Base-by-base conservation (phyloP, 2,329 filamentous ascomycete genomes). In the Ascosphaera apis region DNA sequence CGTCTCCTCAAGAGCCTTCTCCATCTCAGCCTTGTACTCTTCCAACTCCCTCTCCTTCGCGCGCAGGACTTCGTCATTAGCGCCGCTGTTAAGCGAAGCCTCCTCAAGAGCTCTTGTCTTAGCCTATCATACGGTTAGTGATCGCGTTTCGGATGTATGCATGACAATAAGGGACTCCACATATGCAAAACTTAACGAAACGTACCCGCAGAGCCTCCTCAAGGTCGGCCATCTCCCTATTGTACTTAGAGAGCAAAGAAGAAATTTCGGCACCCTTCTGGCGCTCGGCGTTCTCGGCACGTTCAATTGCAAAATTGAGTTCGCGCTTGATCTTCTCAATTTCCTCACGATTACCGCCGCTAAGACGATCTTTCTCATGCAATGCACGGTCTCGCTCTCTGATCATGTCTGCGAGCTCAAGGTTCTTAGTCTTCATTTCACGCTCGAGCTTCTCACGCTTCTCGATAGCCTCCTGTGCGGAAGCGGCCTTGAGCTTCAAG, bases 401-500 rank as follows among this genome's bases (percentile, higher is more conserved):
- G 44, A 98, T 98, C 88, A 98, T 95, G 53, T 95, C 83, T 21
- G 88, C 88, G 41, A 98, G 61, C 55, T 98, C 88, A n/a, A 98
- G 63, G 52, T 98, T 98, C 69, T 98, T 98, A 19, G 86, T 93
- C 69, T 98, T 98, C 53, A 98, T 78, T 59, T 98, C 88, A 23
- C 86, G 77, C 60, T 95, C 83, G 36, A 98, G 67, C 62, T 91
- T 92, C 61, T 98, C 88, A 6, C 86, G 76, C 46, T 71, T 75
- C 39, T 95, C 88, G 43, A 95, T 92, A 1, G 88, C 88, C 59
- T 98, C 88, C 52, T 95, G 86, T 0, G 88, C 88, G 3, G 84
- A 95, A 12, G 86, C 83, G 1, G 88, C 88, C 65, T 95, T 98
- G 43, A 95, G 67, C 54, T 95, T 91, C 27, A 93, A 80, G 4